Evolutionary conservation across 768 basidiomycete genomes (phyloP), one percentile per base, ranked within the genome.

Genomic region (Mycena floridula): DNA sequence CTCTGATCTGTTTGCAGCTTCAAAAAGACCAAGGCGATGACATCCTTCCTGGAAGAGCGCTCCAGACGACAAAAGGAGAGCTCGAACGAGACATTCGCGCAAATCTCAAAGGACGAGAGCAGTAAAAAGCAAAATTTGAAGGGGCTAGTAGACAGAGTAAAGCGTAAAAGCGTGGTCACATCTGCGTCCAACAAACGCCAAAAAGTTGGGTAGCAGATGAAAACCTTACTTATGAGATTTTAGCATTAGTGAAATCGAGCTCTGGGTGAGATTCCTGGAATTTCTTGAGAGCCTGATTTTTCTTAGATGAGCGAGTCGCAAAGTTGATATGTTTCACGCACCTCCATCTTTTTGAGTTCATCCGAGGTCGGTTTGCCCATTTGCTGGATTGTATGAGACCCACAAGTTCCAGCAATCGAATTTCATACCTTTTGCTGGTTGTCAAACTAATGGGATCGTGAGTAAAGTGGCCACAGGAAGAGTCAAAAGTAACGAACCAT

Each of bases 301-400:
- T 16, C 51, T 40, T 27, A 50, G 41, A 36, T 41, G 32, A 32
- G 30, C 22, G 15, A 27, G 26, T 21, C 35, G 20, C 21, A 9
- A 9, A 37, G 40, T 32, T 11, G 30, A 25, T 27, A 26, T n/a
- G n/a, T n/a, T n/a, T n/a, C n/a, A 30, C 24, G 66, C 51, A 84
- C 89, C 74, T 96, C 94, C 73, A 80, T 76, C 67, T 95, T 97
- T 70, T 92, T 92, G 50, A 90, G 50, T 52, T 96, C 94, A 50
- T 95, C 94, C 0, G 91, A 94, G 1, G 93, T 95, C 5, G 94
- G 94, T 59, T 91, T 93, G 48, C 92, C 93, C 75, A 95, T 79
- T 85, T 93, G 86, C 89, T 94, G 52, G 46, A 42, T 44, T 49
- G 40, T 44, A 22, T 50, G 6, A 52, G 40, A 36, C 48, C 18